These are phyloP conservation scores for Cadophora sp. DNA, from an alignment of 2,329 filamentous ascomycete species.

Conservation along the genomic window DNA sequence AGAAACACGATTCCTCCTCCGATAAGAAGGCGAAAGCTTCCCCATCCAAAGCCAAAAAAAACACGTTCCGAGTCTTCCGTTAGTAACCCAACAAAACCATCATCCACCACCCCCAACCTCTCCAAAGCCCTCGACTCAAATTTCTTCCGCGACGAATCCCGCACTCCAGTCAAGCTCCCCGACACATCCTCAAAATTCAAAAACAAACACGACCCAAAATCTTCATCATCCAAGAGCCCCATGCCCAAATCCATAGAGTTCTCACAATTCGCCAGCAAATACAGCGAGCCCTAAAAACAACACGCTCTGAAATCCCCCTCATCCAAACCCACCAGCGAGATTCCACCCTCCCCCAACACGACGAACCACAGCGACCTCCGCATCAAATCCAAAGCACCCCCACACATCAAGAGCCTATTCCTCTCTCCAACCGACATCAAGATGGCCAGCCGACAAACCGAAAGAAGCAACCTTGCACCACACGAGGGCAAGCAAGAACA, in stretches of 20 bases:
- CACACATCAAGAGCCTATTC: constrained; percentile 19
- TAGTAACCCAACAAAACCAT: background rate
- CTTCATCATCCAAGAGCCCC: background rate
- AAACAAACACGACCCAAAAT: background rate
- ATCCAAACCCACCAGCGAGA: constrained; percentile 9
- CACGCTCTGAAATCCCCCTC: background rate
- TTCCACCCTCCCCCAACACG: background rate
- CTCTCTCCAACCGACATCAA: background rate
- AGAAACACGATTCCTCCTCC: background rate
- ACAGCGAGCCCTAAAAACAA: background rate
- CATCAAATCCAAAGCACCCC: constrained; percentile 8
- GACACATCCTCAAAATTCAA: background rate
- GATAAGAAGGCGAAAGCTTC: background rate
- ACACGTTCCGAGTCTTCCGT: background rate
- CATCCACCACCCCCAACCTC: too few relatives aligned
- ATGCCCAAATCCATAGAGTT: background rate
- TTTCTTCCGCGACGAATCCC: background rate
- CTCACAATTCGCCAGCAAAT: background rate
- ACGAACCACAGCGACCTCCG: background rate
- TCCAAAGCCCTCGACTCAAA: background rate
- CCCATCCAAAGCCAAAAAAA: background rate
- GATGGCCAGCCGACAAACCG: constrained; percentile 34
- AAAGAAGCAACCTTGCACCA: constrained; percentile 20
- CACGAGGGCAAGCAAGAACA: constrained; percentile 33
- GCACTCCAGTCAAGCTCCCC: background rate